Conservation (phyloP, 2,329 filamentous ascomycete species). For the Colletotrichum tamarilloi region DNA sequence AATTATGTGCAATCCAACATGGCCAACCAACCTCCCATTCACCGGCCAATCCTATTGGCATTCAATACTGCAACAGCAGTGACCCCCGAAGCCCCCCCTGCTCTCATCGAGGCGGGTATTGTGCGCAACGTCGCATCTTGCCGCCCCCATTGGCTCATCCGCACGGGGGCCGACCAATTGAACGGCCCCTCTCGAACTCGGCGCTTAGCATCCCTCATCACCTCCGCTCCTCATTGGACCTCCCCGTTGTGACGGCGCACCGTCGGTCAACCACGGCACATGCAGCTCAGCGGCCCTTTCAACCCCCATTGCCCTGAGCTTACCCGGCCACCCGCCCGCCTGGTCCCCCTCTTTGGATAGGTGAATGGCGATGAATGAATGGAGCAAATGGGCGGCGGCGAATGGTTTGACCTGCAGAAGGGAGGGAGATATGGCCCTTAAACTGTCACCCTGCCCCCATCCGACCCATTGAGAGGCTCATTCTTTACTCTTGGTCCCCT, state of each 20-base stretch:
- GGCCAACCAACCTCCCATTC: not conserved
- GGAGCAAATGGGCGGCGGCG: not conserved
- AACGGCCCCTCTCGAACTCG: constrained; percentile 29
- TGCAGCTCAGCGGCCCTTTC: constrained; percentile 29
- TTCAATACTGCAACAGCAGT: not conserved
- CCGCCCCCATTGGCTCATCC: constrained; percentile 21
- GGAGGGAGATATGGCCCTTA: constrained; percentile 29
- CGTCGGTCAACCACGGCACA: constrained; percentile 27
- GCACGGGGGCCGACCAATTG: constrained; percentile 23
- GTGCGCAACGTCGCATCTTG: constrained; percentile 29
- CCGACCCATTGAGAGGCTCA: constrained; percentile 7
- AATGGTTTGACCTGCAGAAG: not conserved
- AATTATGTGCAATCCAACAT: constrained; percentile 9
- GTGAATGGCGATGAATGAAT: constrained; percentile 12
- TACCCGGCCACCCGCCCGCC: constrained; percentile 17
- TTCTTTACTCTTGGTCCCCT: not conserved
- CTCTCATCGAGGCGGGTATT: constrained; percentile 31
- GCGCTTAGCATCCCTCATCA: constrained; percentile 34
- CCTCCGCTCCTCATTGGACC: constrained; percentile 30
- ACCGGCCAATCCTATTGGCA: not conserved
- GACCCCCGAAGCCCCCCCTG: constrained; percentile 2
- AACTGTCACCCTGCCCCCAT: constrained; percentile 29
- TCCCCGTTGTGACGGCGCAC: constrained; percentile 30
- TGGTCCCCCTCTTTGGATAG: constrained; percentile 1
- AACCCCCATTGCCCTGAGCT: constrained; percentile 26